Evolutionary conservation across 495 filamentous ascomycete species (phyloP).

Genomic region (Hypoxylon crocopeplum): DNA sequence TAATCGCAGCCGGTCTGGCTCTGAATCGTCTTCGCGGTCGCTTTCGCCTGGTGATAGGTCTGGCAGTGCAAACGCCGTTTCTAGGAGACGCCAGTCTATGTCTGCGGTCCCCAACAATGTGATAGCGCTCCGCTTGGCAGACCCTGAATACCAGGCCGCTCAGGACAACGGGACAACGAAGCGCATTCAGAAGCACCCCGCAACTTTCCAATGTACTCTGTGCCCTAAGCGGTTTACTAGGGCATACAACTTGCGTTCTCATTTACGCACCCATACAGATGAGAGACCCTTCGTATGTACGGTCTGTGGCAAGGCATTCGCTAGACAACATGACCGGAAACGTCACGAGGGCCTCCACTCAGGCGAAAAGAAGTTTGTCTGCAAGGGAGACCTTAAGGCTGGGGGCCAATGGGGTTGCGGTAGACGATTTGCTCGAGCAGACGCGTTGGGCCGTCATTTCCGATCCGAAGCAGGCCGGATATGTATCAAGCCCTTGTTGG

Average conservation of each 20-base stretch:
- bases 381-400: slow-evolving; percentile 85
- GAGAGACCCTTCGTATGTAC: slow-evolving; percentile 94
- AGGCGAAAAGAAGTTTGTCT: slow-evolving; percentile 97
- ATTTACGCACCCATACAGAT: slow-evolving; percentile 90
- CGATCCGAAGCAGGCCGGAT: slow-evolving; percentile 92
- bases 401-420: slow-evolving; percentile 90
- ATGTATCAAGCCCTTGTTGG: slow-evolving; percentile 93
- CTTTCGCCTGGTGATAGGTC: slow-evolving; percentile 71
- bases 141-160: slow-evolving; percentile 81
- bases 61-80: slow-evolving; percentile 66
- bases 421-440: slow-evolving; percentile 90
- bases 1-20: slow-evolving; percentile 45
- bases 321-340: slow-evolving; percentile 91
- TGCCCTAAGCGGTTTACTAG: slow-evolving; percentile 90
- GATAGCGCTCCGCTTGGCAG: slow-evolving; percentile 89
- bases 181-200: slow-evolving; percentile 93
- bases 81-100: slow-evolving; percentile 80
- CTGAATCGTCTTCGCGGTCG: slow-evolving; percentile 62
- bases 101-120: slow-evolving; percentile 88
- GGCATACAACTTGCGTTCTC: slow-evolving; percentile 90
- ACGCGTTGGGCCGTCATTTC: slow-evolving; percentile 97
- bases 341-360: slow-evolving; percentile 90
- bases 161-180: slow-evolving; percentile 64
- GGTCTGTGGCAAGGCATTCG: slow-evolving; percentile 95
- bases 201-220: slow-evolving; percentile 84